Percentiles rank a stretch among this genome's conserved stretches.
Evolutionary conservation across 2,329 filamentous ascomycete genomes (phyloP).

Genomic region (Fusarium foetens): DNA sequence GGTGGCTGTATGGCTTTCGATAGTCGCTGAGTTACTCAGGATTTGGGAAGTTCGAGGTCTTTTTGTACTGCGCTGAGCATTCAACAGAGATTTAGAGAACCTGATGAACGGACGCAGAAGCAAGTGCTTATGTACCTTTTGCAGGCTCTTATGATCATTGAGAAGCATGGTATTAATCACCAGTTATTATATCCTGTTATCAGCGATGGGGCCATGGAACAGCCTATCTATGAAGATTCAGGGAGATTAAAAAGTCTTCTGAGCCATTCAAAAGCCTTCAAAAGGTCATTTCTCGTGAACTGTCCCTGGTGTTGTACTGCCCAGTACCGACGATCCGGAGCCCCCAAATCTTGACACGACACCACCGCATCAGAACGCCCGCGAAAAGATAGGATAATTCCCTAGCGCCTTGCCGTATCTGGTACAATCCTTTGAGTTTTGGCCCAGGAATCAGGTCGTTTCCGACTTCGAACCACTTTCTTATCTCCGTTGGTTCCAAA

Average conservation of each 20-base stretch:
- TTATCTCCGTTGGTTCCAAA: slow-evolving; percentile 29
- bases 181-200: not conserved
- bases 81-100: slow-evolving; percentile 1
- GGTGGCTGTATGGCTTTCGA: slow-evolving; percentile 25
- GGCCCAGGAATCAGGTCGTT: not conserved
- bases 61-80: slow-evolving; percentile 13
- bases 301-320: not conserved
- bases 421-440: not conserved
- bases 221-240: not conserved
- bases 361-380: slow-evolving; percentile 17
- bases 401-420: slow-evolving; percentile 9
- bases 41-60: not conserved
- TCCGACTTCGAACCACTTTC: slow-evolving; percentile 1
- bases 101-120: not conserved
- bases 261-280: not conserved
- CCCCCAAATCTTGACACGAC: slow-evolving; percentile 15
- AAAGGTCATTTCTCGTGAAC: slow-evolving; percentile 2
- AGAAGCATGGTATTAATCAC: not conserved
- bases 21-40: slow-evolving; percentile 3
- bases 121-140: slow-evolving; percentile 17
- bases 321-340: slow-evolving; percentile 1
- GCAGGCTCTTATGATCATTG: not conserved
- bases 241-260: not conserved
- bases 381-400: slow-evolving; percentile 24
- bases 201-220: not conserved